Evolutionary conservation across 441 rosid species (phyloP), one percentile per base, ranked within the genome.

Genomic region (Eruca vesicaria): DNA sequence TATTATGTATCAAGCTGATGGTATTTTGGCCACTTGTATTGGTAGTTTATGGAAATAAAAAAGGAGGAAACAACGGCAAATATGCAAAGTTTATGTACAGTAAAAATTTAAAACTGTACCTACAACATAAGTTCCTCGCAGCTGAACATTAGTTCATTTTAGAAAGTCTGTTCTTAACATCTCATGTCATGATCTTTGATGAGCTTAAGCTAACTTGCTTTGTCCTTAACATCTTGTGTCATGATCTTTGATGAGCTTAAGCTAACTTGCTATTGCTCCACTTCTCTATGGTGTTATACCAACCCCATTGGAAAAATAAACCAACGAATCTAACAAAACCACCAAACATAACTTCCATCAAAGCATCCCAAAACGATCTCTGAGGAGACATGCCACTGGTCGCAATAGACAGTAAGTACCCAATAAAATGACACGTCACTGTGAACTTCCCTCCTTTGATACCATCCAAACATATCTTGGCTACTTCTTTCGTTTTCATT

Each of bases 351-450:
- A 50, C 56, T 50, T 50, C 12, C 21, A 16, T 1, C 12, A 85
- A 90, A 57, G 97, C 97, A 83, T 83, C 80, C 78, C 77, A 29
- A 72, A 61, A 82, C n/a, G 97, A 92, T 74, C 88, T 80, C 66
- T 90, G 97, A 38, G 98, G 97, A 21, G 97, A 86, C 71, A 90
- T 74, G 72, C 91, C 94, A 3, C 87, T 87, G 45, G 84, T 87
- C 0, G 87, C 89, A 38, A 85, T 78, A 32, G 94, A 79, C 5
- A 92, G 70, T 36, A 88, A 66, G 60, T 67, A 65, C 32, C 98
- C 97, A 61, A 80, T 86, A 41, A 82, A 80, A 82, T 94, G 87
- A 78, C 97, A 94, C 9, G 93, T 80, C 38, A 92, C 77, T 4
- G 78, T 63, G 73, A 92, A 92, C 21, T 77, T 86, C 15, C 90